phyloP scores from a whole-genome alignment of 352 stramenopile species.

The Pythium diclinum region DNA sequence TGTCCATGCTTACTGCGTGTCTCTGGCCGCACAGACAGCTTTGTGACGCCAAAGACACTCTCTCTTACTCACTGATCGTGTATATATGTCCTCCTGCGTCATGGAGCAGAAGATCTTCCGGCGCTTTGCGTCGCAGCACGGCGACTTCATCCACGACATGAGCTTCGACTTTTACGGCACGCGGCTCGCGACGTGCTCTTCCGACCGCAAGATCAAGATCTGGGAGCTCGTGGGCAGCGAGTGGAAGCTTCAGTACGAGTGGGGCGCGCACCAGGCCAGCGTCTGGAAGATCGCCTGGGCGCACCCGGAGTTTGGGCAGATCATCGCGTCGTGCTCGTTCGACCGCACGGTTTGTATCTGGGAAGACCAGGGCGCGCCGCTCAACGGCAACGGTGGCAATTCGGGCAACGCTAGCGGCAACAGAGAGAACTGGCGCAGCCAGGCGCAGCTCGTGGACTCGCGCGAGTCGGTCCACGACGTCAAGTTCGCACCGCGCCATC shows the following conservation, averaged over 20 bases:
- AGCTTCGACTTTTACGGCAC: slow-evolving; percentile 93
- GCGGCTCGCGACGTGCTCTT: slow-evolving; percentile 88
- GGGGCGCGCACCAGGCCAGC: slow-evolving; percentile 86
- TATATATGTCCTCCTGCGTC: slow-evolving; percentile 1
- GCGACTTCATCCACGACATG: slow-evolving; percentile 91
- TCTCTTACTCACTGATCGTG: neutral
- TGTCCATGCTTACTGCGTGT: neutral
- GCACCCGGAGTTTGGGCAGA: slow-evolving; percentile 95
- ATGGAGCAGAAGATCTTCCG: slow-evolving; percentile 65
- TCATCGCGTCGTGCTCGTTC: slow-evolving; percentile 92
- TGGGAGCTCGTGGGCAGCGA: slow-evolving; percentile 84
- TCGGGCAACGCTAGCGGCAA: slow-evolving; percentile 9
- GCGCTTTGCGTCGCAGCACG: slow-evolving; percentile 84
- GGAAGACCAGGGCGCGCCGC: slow-evolving; percentile 87
- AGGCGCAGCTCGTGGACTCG: slow-evolving; percentile 89
- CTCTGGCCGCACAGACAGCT: neutral
- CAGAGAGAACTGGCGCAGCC: slow-evolving; percentile 77
- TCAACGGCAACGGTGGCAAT: slow-evolving; percentile 31
- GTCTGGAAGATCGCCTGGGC: slow-evolving; percentile 94
- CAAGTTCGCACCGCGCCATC: slow-evolving; percentile 93
- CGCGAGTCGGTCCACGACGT: slow-evolving; percentile 93
- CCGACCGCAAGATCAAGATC: slow-evolving; percentile 92
- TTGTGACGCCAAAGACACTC: neutral
- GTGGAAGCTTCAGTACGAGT: slow-evolving; percentile 88
- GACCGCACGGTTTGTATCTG: slow-evolving; percentile 94